Base-by-base conservation (phyloP, 352 stramenopile genomes). In the Pythium dissimile region DNA sequence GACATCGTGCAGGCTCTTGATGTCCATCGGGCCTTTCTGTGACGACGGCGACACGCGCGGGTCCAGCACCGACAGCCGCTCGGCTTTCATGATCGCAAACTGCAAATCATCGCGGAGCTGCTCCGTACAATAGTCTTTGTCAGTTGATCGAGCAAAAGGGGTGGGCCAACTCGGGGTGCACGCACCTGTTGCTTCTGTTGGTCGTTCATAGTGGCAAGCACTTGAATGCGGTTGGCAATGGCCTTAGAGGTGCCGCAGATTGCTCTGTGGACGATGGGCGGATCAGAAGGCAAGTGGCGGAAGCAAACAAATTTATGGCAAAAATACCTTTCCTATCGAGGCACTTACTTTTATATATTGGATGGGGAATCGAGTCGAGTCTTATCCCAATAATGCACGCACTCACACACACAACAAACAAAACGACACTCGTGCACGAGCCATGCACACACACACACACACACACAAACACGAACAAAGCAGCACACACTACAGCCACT, bases 21-120 rank as follows among this genome's bases (percentile, higher is more conserved):
- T 81, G 24, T 88, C 73, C 59, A 88, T 81, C 16, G 75, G 73
- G 18, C 86, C 67, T 21, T 71, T 75, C 47, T 69, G 70, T 5
- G 73, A 77, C 18, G 53, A 62, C 18, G 37, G 24, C 18, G 72
- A 54, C 6, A 72, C 64, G n/a, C 76, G 78, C 3, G 62, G 21
- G 51, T 88, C 73, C 2, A 87, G 63, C 30, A 82, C 67, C 4
- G 54, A 66, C 5, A 84, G 57, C 16, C 81, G 64, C 38, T 92
- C 75, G 15, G 58, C 62, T 26, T 87, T 80, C 59, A 89, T 73
- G 45, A 92, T 85, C 7, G 82, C 82, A 59, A 92, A 89, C 47
- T 86, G 71, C 13, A 89, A 51, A 31, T 92, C 79, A 62, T 89
- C 73, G 13, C 75, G 77, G 20, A 92, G 64, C 82, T 90, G n/a